Percentiles rank a stretch among this genome's conserved stretches.
Conservation (phyloP, 1,284 basidiomycete species). For the Apiotrichum gracile region DNA sequence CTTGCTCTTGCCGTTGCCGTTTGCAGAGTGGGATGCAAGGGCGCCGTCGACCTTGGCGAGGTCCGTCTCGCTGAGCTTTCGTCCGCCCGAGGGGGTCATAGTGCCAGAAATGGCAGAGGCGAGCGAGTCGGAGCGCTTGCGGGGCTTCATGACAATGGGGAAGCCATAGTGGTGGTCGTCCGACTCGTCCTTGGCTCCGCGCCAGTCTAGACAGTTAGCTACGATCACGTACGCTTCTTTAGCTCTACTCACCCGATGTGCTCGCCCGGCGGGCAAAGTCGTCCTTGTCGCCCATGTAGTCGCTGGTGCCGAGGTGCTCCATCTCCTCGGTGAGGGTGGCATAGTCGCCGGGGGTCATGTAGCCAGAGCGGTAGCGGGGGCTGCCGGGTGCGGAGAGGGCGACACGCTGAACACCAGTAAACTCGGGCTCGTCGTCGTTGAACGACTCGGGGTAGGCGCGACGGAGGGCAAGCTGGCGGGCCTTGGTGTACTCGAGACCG, state of each 20-base stretch:
- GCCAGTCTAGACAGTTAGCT: conserved; percentile 34
- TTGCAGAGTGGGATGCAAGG: conserved; percentile 48
- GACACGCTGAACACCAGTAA: conserved; percentile 59
- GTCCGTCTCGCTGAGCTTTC: conserved; percentile 73
- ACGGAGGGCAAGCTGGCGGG: conserved; percentile 82
- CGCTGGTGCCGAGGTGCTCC: conserved; percentile 76
- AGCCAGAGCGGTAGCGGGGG: conserved; percentile 71
- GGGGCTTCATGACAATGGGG: conserved; percentile 80
- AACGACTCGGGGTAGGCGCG: conserved; percentile 95
- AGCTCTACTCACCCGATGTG: conserved; percentile 45
- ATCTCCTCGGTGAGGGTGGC: conserved; percentile 95
- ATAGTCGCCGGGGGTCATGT: conserved; percentile 71
- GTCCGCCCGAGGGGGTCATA: conserved; percentile 75
- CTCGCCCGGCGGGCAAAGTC: not conserved
- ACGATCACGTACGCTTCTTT: not conserved
- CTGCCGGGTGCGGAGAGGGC: conserved; percentile 75
- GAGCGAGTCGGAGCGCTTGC: conserved; percentile 70
- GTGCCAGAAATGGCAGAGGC: conserved; percentile 68
- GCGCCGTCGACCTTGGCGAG: conserved; percentile 76
- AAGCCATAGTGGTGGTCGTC: conserved; percentile 90
- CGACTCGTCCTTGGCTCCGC: conserved; percentile 51
- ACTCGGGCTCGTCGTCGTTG: conserved; percentile 61
- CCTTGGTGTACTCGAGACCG: conserved; percentile 94
- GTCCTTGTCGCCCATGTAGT: conserved; percentile 72
- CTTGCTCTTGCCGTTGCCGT: conserved; percentile 20